Conservation (phyloP, 1,284 basidiomycete species). For the Pseudozyma sp. region DNA sequence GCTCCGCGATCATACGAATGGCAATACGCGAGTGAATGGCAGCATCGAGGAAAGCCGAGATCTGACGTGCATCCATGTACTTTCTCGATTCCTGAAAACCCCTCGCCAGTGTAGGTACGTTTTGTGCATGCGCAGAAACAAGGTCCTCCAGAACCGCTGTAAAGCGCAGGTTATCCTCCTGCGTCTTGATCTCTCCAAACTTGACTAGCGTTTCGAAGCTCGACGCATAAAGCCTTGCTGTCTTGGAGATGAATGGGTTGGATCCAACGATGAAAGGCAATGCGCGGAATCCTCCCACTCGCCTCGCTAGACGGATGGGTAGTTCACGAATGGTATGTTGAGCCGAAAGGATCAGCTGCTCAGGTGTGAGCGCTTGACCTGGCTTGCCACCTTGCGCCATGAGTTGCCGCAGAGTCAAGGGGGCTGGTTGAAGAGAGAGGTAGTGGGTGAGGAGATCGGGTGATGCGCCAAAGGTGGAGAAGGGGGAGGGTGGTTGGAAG, state of each 20-base stretch:
- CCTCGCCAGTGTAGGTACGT: conserved; percentile 88
- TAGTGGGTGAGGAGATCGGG: conserved; percentile 57
- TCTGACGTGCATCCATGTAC: conserved; percentile 83
- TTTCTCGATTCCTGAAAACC: conserved; percentile 87
- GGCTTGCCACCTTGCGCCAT: conserved; percentile 61
- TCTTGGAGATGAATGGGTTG: conserved; percentile 84
- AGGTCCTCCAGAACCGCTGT: conserved; percentile 77
- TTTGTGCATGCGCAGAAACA: conserved; percentile 83
- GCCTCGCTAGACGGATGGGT: conserved; percentile 65
- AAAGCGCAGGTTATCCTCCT: conserved; percentile 80
- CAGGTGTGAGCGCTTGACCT: conserved; percentile 48
- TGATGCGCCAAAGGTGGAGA: conserved; percentile 62
- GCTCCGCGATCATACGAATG: conserved; percentile 88
- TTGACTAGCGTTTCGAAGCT: conserved; percentile 81
- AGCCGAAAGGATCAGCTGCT: conserved; percentile 62
- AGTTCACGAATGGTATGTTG: conserved; percentile 63
- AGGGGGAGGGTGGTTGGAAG: conserved; percentile 28
- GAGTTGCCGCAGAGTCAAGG: conserved; percentile 60
- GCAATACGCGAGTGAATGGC: conserved; percentile 88
- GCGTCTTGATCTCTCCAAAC: conserved; percentile 75
- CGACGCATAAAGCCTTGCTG: conserved; percentile 79
- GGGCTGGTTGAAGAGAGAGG: conserved; percentile 57
- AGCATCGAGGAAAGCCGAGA: conserved; percentile 82
- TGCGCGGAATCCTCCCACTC: conserved; percentile 64
- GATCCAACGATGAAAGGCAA: conserved; percentile 80